Evolutionary conservation across 257 asterid genomes (phyloP).

Genomic region (Rauvolfia tetraphylla): DNA sequence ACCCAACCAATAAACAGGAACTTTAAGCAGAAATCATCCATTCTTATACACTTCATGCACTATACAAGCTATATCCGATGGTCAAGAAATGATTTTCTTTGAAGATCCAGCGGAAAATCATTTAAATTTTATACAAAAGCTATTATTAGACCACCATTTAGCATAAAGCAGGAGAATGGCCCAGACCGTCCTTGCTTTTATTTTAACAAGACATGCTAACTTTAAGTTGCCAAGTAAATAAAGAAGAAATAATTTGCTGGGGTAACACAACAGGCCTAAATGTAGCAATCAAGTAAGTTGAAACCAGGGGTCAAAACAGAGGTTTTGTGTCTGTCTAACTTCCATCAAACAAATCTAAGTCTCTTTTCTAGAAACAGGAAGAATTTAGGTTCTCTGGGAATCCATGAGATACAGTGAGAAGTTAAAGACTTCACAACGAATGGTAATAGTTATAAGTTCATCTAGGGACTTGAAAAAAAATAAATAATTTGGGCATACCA

Average conservation of each 20-base stretch:
- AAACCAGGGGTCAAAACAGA: background rate
- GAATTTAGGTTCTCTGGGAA: background rate
- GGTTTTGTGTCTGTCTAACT: background rate
- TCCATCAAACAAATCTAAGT: background rate
- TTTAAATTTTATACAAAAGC: background rate
- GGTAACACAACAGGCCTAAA: background rate
- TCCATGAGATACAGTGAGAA: background rate
- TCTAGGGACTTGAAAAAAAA: background rate
- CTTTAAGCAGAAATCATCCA: background rate
- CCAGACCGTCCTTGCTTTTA: background rate
- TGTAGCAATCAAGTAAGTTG: background rate
- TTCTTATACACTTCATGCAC: background rate
- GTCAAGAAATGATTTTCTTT: background rate
- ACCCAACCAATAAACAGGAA: constrained; percentile 1
- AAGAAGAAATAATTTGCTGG: background rate
- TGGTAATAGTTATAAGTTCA: background rate
- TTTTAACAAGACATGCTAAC: background rate
- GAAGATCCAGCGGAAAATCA: background rate
- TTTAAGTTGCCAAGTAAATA: background rate
- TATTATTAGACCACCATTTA: background rate
- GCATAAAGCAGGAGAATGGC: background rate
- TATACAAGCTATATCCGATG: background rate
- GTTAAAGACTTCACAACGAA: background rate
- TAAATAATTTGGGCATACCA: constrained; percentile 44
- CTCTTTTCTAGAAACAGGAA: background rate